Evolutionary conservation across 495 filamentous ascomycete genomes (phyloP), one percentile per base, ranked within the genome.

Genomic region (Penicillium parvum): DNA sequence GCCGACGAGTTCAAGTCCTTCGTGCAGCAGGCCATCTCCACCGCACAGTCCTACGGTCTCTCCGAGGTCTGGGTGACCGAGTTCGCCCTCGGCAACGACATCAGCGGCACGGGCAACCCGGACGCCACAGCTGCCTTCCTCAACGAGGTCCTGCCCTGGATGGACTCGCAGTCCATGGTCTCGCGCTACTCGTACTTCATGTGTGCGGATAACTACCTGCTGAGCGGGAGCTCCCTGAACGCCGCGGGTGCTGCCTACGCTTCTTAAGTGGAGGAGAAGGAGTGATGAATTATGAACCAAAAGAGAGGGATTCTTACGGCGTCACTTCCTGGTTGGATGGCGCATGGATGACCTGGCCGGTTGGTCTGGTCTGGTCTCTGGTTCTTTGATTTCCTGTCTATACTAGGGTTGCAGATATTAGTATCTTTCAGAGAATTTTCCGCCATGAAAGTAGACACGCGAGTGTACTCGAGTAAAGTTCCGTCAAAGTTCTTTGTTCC

Each of bases 111-210:
- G 22, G 64, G 72, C 9, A 54, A 57, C 14, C 40, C 58, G 26
- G 65, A 63, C 9, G 50, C 74, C 38, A 69, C 79, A 27, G 65
- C 68, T 20, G 43, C 58, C 6, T 88, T 88, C 73, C 62, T 76
- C 17, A 49, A 60, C 29, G 53, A 72, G 5, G 75, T 85, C 25
- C 50, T 87, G 17, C 66, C 79, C 10, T 83, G 76, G 69, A 56
- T 96, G 45, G 89, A 96, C 55, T 57, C 46, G 37, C 69, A 83
- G 49, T n/a, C 65, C 26, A 78, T 62, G 33, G 79, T 95, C 34
- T 72, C 82, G 59, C 71, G 83, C 22, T 95, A 94, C 68, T 67
- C 85, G 2, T 95, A 89, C 74, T 96, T 90, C 71, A 83, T 84
- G 77, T 82, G 53, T 40, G 57, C 61, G 16, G 59, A 66, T 26